These are phyloP conservation scores for Alternaria conjuncta DNA, from an alignment of 2,329 filamentous ascomycete genomes.

Conservation along the genomic window DNA sequence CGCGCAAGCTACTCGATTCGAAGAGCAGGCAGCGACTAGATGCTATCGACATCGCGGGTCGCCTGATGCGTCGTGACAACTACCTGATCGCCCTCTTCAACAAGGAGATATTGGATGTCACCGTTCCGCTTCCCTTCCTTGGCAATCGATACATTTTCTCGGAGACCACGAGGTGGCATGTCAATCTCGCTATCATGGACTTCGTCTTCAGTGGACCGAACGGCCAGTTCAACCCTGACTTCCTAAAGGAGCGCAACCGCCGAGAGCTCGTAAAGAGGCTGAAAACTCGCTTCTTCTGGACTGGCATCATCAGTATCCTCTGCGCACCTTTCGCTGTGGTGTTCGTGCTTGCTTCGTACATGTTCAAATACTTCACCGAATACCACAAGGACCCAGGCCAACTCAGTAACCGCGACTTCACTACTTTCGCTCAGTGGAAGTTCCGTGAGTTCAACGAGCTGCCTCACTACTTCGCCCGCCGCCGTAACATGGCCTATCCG, in stretches of 20 bases:
- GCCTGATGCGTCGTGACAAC: conserved; percentile 95
- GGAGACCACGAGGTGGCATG: conserved; percentile 87
- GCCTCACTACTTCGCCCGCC: conserved; percentile 86
- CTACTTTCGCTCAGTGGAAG: conserved; percentile 94
- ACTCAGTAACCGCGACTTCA: conserved; percentile 88
- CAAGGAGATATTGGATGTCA: conserved; percentile 90
- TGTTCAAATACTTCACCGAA: conserved; percentile 96
- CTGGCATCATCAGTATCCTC: conserved; percentile 84
- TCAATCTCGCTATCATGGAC: conserved; percentile 88
- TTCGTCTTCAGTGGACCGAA: conserved; percentile 85
- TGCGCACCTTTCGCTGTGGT: conserved; percentile 86
- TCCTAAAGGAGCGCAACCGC: conserved; percentile 83
- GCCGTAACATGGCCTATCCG: conserved; percentile 92
- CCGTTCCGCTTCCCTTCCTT: conserved; percentile 83
- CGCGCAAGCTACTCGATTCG: conserved; percentile 71
- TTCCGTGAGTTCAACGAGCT: conserved; percentile 98
- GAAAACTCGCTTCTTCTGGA: conserved; percentile 78
- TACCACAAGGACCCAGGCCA: conserved; percentile 93
- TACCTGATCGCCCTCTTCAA: conserved; percentile 97
- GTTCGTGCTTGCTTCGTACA: conserved; percentile 86
- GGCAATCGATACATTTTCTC: conserved; percentile 83
- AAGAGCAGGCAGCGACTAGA: conserved; percentile 94
- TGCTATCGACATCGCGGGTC: conserved; percentile 95
- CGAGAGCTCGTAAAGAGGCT: conserved; percentile 79
- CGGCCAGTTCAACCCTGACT: conserved; percentile 84